Evolutionary conservation across 129 eudicot species (phyloP), one percentile per base, ranked within the genome.

Genomic region (Tanacetum coccineum): DNA sequence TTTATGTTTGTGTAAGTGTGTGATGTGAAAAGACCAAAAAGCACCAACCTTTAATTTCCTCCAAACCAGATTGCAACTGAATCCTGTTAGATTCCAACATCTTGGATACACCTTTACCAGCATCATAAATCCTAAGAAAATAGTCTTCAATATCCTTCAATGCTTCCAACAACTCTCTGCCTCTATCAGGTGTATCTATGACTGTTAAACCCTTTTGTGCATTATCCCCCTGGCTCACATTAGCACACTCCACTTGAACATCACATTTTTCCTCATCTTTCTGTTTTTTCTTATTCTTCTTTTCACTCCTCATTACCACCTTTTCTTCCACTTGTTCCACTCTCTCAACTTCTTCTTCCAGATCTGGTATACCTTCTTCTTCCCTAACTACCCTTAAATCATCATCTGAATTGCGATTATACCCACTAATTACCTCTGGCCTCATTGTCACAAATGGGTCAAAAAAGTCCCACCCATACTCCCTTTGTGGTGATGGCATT

Each of bases 111-210:
- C 83, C 95, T 66, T 87, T 94, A n/a, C 99, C 96, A 70, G 99
- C 74, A 68, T 87, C 90, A 81, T 66, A 82, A 72, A 92, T 95
- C 83, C 89, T 75, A 7, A 82, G 57, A 63, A 94, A 94, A 76
- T 86, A 85, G 50, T 94, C 99, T 75, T 89, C 99, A 68, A 94
- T 83, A 64, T 94, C 99, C 58, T 69, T 84, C 68, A 94, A 70
- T 60, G 96, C 96, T 80, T 94, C 99, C 84, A 94, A 76, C 73
- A 94, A 52, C 90, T 94, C 99, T 66, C 99, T 84, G 63, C 98
- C 98, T 62, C 72, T 66, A 12, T 76, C 96, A 17, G 93, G 95
- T 63, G 85, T 79, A 74, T 88, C 95, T 45, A 86, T 76, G 21
- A 89, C 90, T 49, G 83, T 84, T 54, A 89, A 76, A 21, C 85